Evolutionary conservation across 805 yeast species (phyloP), one percentile per base, ranked within the genome.

Genomic region (Metschnikowia borealis): DNA sequence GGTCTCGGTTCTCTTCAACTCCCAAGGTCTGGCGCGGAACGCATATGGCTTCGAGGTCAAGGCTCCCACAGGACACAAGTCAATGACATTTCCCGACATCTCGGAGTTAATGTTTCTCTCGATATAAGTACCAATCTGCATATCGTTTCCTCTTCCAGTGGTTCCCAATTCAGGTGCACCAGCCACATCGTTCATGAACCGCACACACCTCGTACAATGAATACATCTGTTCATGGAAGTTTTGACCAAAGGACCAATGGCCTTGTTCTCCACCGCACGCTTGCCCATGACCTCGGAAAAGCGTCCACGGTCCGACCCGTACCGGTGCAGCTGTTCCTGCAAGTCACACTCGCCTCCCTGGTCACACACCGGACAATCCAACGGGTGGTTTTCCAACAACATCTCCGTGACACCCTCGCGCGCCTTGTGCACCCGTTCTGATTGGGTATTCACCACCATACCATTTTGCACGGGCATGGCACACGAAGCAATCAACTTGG

Each of bases 341-440:
- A 88, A 78, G 67, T 88, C 96, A 75, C 96, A 88, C 69, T 88
- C 96, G 57, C 96, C 96, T 71, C 96, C 96, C 71, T 88, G 96
- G 71, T 88, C 96, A 70, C 96, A 88, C 49, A 88, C 85, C 21
- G 96, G 96, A 72, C 96, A 88, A 73, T 89, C 96, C 64, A 88
- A 78, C 20, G 96, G 96, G 74, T 88, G 96, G 76, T 89, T 89
- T 59, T 88, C 89, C 56, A 88, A 78, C 54, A 88, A 73, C 84
- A 88, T 86, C 71, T 89, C 96, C 40, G 95, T 89, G 60, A 88
- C 94, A 66, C 92, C 92, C 70, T 88, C 96, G 65, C 96, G 81
- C 42, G 91, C 89, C 68, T 85, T 82, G 68, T 81, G 84, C 55
- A 87, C 87, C 64, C 89, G 81, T 59, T 85, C 92, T 37, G 85